Percentiles rank a stretch among this genome's conserved stretches.
Evolutionary conservation across 2,329 filamentous ascomycete genomes (phyloP).

Genomic region (Ophiocordyceps polyrhachis-furcata): DNA sequence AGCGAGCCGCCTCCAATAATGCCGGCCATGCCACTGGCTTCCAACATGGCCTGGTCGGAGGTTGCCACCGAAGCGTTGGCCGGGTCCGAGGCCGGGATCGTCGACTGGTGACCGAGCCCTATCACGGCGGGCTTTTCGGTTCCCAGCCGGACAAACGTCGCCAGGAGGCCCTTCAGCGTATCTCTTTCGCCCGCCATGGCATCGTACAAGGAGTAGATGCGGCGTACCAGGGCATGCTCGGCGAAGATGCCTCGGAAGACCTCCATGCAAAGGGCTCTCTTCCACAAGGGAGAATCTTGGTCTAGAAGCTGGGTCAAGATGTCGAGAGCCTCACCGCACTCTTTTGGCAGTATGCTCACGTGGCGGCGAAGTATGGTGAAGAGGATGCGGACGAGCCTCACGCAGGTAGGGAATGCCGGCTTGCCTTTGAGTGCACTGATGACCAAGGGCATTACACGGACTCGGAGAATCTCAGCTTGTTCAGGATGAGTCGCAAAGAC

Average conservation of each 20-base stretch:
- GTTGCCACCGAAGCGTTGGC: slow-evolving; percentile 36
- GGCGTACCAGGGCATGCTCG: slow-evolving; percentile 58
- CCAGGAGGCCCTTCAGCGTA: slow-evolving; percentile 65
- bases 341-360: slow-evolving; percentile 51
- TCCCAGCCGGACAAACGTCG: slow-evolving; percentile 78
- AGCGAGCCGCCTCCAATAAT: slow-evolving; percentile 63
- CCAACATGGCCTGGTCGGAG: slow-evolving; percentile 71
- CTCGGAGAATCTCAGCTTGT: slow-evolving; percentile 59
- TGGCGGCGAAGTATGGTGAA: slow-evolving; percentile 67
- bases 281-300: slow-evolving; percentile 71
- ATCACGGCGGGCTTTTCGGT: slow-evolving; percentile 82
- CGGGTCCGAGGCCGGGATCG: slow-evolving; percentile 46
- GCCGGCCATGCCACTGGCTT: slow-evolving; percentile 72
- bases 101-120: slow-evolving; percentile 75
- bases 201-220: slow-evolving; percentile 70
- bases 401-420: slow-evolving; percentile 61
- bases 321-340: slow-evolving; percentile 69
- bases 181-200: slow-evolving; percentile 50
- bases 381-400: slow-evolving; percentile 66
- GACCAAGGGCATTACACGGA: slow-evolving; percentile 65
- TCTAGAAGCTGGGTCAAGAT: slow-evolving; percentile 76
- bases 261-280: slow-evolving; percentile 77
- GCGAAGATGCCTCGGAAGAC: slow-evolving; percentile 73
- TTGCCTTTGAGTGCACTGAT: slow-evolving; percentile 61
- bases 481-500: slow-evolving; percentile 66